Base-by-base conservation (phyloP, 2,329 filamentous ascomycete species). In the Fusarium sacchari region DNA sequence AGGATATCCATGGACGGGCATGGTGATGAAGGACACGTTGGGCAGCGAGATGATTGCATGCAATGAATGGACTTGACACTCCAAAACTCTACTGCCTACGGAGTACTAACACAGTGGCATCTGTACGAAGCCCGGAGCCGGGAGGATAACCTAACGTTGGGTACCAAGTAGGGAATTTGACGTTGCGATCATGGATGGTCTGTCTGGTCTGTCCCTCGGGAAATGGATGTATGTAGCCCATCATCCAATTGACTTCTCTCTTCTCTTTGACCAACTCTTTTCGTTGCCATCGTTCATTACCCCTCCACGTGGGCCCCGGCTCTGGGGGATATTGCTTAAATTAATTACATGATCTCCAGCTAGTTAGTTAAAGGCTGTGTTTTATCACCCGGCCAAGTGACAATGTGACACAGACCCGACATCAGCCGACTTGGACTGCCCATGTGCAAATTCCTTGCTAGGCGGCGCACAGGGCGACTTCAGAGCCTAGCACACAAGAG, bases 341-440 rank as follows among this genome's bases (percentile, higher is more conserved):
- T 60, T 49, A 71, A 71, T 67, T 71, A 71, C 39, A 44, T 71
- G 64, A 64, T 55, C 63, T 32, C 39, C 34, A 61, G 36, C 64
- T 50, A n/a, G n/a, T n/a, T n/a, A n/a, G n/a, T n/a, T n/a, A 49
- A 63, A 58, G 34, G 20, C 17, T 40, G 30, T 37, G 37, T 46
- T 60, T 62, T 50, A 47, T 63, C 60, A 60, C 70, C 57, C 36
- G 70, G 70, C 56, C 39, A 67, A 55, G 56, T 60, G 60, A 53
- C 42, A 67, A 68, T 60, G 59, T 69, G 46, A 69, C 47, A 71
- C 57, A 57, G 66, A 71, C 71, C 79, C 79, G 79, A 80, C 65
- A 80, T 80, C 78, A 80, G 79, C 78, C 78, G 78, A 80, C 65
- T 61, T 67, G 28, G 47, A 32, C 47, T 39, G 56, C 37, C 42